Evolutionary conservation across 208 protist species (phyloP).

Genomic region (Balamuthia mandrillaris): DNA sequence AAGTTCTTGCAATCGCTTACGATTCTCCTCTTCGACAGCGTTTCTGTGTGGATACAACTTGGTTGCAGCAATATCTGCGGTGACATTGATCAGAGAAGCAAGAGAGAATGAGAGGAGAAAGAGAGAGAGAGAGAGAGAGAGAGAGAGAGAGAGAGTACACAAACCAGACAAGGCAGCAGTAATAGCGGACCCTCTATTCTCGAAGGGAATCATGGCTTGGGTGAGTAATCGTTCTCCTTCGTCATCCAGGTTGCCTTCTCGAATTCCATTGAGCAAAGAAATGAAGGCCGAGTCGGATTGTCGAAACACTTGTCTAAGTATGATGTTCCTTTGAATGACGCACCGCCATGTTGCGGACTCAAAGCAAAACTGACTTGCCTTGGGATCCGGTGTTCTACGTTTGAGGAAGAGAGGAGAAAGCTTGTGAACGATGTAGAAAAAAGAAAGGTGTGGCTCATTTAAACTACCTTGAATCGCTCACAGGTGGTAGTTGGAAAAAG

Average conservation of each 20-base stretch:
- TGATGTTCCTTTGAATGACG: background rate
- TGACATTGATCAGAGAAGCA: background rate
- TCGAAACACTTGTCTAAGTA: constrained; percentile 39
- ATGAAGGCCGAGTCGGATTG: constrained; percentile 46
- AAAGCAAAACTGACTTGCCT: constrained; percentile 5
- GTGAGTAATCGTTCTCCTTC: background rate
- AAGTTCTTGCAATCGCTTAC: background rate
- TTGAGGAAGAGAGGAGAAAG: background rate
- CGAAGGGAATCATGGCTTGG: background rate
- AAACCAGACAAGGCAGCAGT: background rate
- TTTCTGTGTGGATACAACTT: constrained; percentile 36
- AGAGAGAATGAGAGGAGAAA: background rate
- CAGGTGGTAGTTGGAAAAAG: constrained; percentile 42
- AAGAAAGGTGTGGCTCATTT: background rate
- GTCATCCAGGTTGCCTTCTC: constrained; percentile 26
- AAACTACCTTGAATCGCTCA: background rate
- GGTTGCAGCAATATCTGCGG: background rate
- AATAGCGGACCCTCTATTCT: background rate
- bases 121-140: background rate
- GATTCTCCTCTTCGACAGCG: constrained; percentile 32
- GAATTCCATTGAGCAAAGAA: constrained; percentile 45
- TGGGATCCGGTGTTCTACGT: background rate
- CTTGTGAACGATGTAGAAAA: background rate
- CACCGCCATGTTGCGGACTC: background rate
- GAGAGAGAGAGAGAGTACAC: background rate